These are phyloP conservation scores for Puccinia sorghi DNA, from an alignment of 1,284 basidiomycete species.

Conservation along the genomic window DNA sequence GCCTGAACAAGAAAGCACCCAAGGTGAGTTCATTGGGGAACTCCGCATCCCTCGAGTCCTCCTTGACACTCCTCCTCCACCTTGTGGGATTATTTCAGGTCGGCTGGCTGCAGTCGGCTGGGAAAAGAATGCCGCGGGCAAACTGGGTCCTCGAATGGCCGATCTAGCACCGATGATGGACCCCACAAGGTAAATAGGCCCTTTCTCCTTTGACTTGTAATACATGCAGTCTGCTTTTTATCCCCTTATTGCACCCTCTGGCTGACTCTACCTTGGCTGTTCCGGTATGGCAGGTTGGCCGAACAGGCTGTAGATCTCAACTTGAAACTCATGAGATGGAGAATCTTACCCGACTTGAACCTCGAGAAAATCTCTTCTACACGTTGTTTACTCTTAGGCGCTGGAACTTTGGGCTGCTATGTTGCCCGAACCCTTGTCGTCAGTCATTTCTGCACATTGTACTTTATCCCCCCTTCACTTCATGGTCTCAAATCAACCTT, in stretches of 20 bases:
- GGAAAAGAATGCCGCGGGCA: conserved; percentile 85
- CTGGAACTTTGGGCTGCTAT: conserved; percentile 95
- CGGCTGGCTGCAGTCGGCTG: conserved; percentile 79
- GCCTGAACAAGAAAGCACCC: conserved; percentile 49
- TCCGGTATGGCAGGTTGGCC: conserved; percentile 67
- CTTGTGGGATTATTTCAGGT: conserved; percentile 16
- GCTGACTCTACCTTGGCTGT: no score
- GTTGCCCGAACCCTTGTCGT: conserved; percentile 87
- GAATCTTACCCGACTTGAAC: conserved; percentile 84
- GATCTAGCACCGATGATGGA: conserved; percentile 96
- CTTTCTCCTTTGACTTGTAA: no score
- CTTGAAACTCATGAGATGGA: conserved; percentile 96
- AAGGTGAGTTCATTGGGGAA: conserved; percentile 25
- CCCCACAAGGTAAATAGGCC: conserved; percentile 66
- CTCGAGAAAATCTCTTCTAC: conserved; percentile 81
- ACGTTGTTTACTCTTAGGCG: conserved; percentile 82
- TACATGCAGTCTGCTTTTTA: no score
- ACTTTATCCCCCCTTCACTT: background rate
- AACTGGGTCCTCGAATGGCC: conserved; percentile 81
- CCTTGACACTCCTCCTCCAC: background rate
- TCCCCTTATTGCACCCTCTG: background rate
- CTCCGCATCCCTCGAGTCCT: background rate
- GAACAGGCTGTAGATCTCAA: conserved; percentile 96
- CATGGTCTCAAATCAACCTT: background rate
- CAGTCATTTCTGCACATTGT: conserved; percentile 51